A percentile compares a stretch with the other conserved stretches of the same genome.
These are phyloP conservation scores for Morella rubra DNA, from an alignment of 306 rosid species.

Conservation along the genomic window DNA sequence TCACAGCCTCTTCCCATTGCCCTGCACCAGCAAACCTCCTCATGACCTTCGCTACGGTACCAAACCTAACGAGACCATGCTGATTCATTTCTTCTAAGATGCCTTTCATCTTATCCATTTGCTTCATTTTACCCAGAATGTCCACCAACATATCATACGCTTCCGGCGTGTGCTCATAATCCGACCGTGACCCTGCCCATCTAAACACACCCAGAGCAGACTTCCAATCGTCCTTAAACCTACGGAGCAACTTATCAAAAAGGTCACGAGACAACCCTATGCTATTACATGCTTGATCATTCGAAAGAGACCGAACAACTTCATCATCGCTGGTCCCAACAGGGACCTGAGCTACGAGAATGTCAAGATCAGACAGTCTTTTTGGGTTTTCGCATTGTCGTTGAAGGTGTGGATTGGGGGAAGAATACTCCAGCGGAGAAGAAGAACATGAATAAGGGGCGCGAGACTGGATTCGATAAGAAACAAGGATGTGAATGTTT, in stretches of 20 bases:
- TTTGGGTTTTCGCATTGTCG: slow-evolving; percentile 29
- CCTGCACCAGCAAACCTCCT: slow-evolving; percentile 82
- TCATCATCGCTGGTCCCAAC: slow-evolving; percentile 56
- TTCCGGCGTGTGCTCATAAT: slow-evolving; percentile 46
- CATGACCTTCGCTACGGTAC: slow-evolving; percentile 67
- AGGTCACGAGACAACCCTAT: slow-evolving; percentile 45
- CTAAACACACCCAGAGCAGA: slow-evolving; percentile 75
- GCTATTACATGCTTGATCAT: slow-evolving; percentile 44
- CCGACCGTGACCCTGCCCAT: slow-evolving; percentile 62
- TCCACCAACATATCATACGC: slow-evolving; percentile 64
- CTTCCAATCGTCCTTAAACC: slow-evolving; percentile 85
- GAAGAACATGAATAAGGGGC: slow-evolving; percentile 19
- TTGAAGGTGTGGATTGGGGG: slow-evolving; percentile 14
- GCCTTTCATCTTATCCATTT: slow-evolving; percentile 51
- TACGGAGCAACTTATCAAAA: slow-evolving; percentile 45
- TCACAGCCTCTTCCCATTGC: slow-evolving; percentile 71
- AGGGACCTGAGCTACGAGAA: slow-evolving; percentile 47
- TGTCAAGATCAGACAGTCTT: slow-evolving; percentile 40
- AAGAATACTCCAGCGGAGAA: slow-evolving; percentile 24
- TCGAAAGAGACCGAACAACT: slow-evolving; percentile 42
- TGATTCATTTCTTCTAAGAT: slow-evolving; percentile 58
- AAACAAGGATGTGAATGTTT: slow-evolving; percentile 13
- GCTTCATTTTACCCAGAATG: slow-evolving; percentile 77
- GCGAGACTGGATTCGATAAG: slow-evolving; percentile 12
- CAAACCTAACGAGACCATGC: slow-evolving; percentile 35